Conservation (phyloP, 1,284 basidiomycete genomes). For the Puccinia hordei region DNA sequence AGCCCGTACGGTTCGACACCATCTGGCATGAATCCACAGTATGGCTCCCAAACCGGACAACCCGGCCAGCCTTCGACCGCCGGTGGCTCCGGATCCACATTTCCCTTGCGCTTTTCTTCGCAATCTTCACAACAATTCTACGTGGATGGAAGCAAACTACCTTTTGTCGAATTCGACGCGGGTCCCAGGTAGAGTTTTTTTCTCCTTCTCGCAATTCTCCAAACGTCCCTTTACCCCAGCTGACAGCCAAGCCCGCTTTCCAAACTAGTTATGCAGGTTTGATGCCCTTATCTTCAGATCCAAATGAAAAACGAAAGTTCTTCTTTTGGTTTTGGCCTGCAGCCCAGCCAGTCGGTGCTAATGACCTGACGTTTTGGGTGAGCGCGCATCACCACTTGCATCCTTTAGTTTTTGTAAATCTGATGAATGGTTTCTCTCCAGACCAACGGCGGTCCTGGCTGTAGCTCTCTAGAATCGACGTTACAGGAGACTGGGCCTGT, state of each 20-base stretch:
- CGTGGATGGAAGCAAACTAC: conserved; percentile 35
- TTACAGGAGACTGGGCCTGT: conserved; percentile 50
- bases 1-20: neutral
- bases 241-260: neutral
- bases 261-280: conserved; percentile 44
- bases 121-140: conserved; percentile 29
- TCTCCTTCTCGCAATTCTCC: neutral
- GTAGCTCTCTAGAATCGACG: conserved; percentile 48
- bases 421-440: conserved; percentile 5
- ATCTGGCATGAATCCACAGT: neutral
- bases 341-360: neutral
- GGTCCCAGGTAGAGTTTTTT: conserved; percentile 37
- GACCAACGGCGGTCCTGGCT: conserved; percentile 50
- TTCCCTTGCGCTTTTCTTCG: conserved; percentile 30
- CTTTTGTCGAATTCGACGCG: conserved; percentile 48
- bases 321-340: conserved; percentile 50
- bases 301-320: conserved; percentile 30
- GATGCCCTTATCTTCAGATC: conserved; percentile 30
- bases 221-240: neutral
- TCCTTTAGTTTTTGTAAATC: neutral
- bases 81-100: conserved; percentile 11
- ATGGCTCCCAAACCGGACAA: neutral
- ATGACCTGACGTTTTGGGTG: conserved; percentile 49
- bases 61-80: neutral
- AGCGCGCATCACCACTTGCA: neutral